Conservation (phyloP, 179 eudicot genomes). For the Patellifolia procumbens region DNA sequence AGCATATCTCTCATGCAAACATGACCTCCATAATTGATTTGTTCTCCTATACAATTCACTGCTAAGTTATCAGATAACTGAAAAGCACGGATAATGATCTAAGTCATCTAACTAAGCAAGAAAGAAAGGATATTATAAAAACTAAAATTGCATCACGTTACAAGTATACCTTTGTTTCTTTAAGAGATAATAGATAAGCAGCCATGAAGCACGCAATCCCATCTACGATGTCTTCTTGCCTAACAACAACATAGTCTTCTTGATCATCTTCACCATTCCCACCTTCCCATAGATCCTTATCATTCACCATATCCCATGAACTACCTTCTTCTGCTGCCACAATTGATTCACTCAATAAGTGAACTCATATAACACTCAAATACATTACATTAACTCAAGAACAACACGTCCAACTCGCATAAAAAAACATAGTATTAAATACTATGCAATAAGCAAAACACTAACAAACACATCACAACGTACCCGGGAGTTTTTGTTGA, state of each 20-base stretch:
- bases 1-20: conserved; percentile 14
- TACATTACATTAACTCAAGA: background rate
- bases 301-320: conserved; percentile 90
- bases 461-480: conserved; percentile 14
- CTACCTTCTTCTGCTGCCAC: conserved; percentile 74
- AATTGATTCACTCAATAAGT: conserved; percentile 10
- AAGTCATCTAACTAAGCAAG: too few relatives aligned
- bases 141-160: background rate
- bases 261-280: conserved; percentile 51
- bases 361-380: background rate
- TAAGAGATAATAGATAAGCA: conserved; percentile 76
- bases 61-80: too few relatives aligned
- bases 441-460: background rate
- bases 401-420: background rate
- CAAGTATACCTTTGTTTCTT: conserved; percentile 77
- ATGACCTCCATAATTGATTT: background rate
- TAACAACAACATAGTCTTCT: conserved; percentile 86
- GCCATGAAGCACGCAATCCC: conserved; percentile 98
- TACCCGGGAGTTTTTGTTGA: conserved; percentile 66
- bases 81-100: background rate
- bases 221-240: conserved; percentile 97
- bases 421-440: background rate
- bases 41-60: conserved; percentile 9
- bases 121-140: conserved; percentile 3
- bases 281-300: conserved; percentile 84